Base-by-base conservation (phyloP, 352 stramenopile genomes). In the Pythium coloratum region DNA sequence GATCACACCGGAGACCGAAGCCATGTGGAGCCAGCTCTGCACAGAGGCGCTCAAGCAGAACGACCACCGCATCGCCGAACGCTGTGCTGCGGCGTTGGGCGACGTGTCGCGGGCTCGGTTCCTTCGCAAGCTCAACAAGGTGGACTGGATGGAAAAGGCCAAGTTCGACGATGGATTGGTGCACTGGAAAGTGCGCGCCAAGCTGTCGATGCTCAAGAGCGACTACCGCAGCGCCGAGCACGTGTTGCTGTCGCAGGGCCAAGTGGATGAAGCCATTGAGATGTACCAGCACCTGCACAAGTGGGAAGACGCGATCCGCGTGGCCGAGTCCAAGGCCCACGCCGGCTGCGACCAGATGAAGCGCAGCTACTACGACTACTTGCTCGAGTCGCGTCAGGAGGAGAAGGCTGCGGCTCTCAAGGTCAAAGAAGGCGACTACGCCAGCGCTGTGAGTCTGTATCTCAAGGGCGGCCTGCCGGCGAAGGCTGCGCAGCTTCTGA, bases 221-320 rank as follows among this genome's bases (percentile, higher is more conserved):
- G 90, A 98, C 72, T 93, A 97, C 55, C 79, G 86, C 30, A 88
- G 83, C 46, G 94, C 95, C 3, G 95, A 98, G 77, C 84, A 96
- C 64, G 85, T 98, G 38, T 70, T 98, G 46, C 76, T 98, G 18
- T 89, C 90, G 0, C 92, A 98, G 64, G 84, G 85, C 36, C 91
- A 97, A 76, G 70, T 97, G 18, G 91, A 98, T 56, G 95, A 98
- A 33, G 91, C 92, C 12, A 98, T 98, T 56, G 79, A 94, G 34
- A 98, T 98, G 93, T 98, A 98, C 72, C 89, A 98, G 74, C 84
- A 95, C 33, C 66, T 98, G 55, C 91, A 98, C 65, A 93, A 97
- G 71, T 98, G 90, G 81, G 93, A 98, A 72, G 92, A 98, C 56
- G 94, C 95, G n/a, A 96, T 98, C 62, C 82, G 84, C 33, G 84